Percentiles rank a stretch among this genome's conserved stretches.
These are phyloP conservation scores for Trypanosoma theileri DNA, from an alignment of 208 protist genomes.

Conservation along the genomic window DNA sequence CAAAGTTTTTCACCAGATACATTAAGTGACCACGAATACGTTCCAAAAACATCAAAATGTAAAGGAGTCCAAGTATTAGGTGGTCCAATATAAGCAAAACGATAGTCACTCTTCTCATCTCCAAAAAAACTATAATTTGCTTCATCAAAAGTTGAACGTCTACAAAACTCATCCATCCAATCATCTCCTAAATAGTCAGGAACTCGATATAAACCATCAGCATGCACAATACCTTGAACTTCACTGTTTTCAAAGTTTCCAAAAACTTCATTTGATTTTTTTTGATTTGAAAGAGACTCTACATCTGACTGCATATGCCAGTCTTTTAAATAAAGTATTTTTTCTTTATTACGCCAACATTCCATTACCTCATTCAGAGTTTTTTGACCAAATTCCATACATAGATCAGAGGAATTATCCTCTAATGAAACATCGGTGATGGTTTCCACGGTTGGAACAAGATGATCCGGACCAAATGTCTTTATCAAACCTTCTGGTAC, in stretches of 20 bases:
- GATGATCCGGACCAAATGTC: constrained; percentile 33
- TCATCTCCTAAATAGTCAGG: constrained; percentile 76
- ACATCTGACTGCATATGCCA: constrained; percentile 71
- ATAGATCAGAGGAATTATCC: not conserved
- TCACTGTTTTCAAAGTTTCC: not conserved
- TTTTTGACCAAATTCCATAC: constrained; percentile 7
- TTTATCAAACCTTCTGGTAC: constrained; percentile 29
- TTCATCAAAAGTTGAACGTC: not conserved
- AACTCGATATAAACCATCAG: constrained; percentile 57
- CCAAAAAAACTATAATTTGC: constrained; percentile 44
- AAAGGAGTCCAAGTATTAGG: constrained; percentile 66
- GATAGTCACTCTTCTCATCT: constrained; percentile 64
- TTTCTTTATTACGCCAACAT: constrained; percentile 10
- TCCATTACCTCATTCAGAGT: constrained; percentile 24
- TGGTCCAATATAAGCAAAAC: constrained; percentile 83
- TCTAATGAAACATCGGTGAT: constrained; percentile 5
- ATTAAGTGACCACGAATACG: constrained; percentile 89
- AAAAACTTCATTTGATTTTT: not conserved
- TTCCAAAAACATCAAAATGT: constrained; percentile 88
- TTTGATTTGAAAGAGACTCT: constrained; percentile 12
- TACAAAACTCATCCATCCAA: constrained; percentile 75
- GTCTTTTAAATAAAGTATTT: constrained; percentile 71
- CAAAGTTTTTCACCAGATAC: constrained; percentile 82
- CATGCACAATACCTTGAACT: constrained; percentile 21
- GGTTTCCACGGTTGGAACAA: constrained; percentile 47